Base-by-base conservation (phyloP, 768 basidiomycete genomes). In the Jaapia argillacea region DNA sequence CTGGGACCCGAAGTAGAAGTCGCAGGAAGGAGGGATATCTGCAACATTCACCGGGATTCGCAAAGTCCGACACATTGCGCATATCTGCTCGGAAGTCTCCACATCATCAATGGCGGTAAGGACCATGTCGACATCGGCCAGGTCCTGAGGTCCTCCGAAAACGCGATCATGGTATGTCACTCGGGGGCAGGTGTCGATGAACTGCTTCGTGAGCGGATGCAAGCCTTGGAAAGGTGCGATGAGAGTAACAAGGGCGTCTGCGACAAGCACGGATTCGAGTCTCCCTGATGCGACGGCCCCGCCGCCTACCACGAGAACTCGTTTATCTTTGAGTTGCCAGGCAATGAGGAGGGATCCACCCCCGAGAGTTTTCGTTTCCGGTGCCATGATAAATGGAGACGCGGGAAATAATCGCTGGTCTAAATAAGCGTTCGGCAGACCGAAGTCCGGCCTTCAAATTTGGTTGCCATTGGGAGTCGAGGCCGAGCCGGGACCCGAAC, bases 1-100 rank as follows among this genome's bases (percentile, higher is more conserved):
- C 59, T 90, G 87, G 3, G 89, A 85, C 40, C 96, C 96, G 65
- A 98, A 99, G 69, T 93, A 98, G 57, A 99, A 99, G 63, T 99
- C 94, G 70, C 96, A 99, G 35, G 81, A 76, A 36, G 86, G 79
- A 2, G 96, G 96, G 47, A 97, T 85, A 65, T 99, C 94, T 28
- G 96, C 96, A 48, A 91, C 90, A 62, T 99, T 99, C 43, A 94
- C 83, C 5, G 92, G 90, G 40, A 97, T 83, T 38, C 69, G 74
- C 42, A 61, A 69, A 21, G 71, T 67, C 43, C 90, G 67, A 53
- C 85, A 85, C 52, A 81, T 65, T 6, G 70, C 54, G 54, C 75
- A 84, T 36, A 98, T 92, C n/a, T 70, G 57, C 42, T 75, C 74
- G 21, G 86, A 89, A 45, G 76, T 67, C 1, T 71, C 64, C 48